Conservation (phyloP, 768 basidiomycete genomes). For the Chalciporus piperatus region DNA sequence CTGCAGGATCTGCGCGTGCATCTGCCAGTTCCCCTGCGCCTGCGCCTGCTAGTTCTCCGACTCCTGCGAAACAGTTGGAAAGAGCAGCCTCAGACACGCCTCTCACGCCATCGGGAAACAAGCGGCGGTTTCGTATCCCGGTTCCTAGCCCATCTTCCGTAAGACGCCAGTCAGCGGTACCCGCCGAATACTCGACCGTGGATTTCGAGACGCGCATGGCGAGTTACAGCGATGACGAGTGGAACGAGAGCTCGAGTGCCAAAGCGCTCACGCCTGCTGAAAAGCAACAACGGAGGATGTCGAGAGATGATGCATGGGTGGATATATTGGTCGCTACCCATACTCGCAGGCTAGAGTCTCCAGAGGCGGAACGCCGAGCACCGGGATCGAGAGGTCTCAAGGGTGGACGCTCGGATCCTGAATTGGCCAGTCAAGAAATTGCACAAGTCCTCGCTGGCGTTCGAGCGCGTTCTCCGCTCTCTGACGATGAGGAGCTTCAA, state of each 20-base stretch:
- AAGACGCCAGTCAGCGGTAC: conserved; percentile 49
- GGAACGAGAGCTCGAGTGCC: conserved; percentile 40
- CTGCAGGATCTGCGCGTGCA: conserved; percentile 15
- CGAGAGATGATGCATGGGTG: conserved; percentile 79
- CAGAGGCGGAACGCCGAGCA: conserved; percentile 45
- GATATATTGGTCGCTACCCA: conserved; percentile 75
- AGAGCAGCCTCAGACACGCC: conserved; percentile 28
- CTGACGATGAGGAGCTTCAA: conserved; percentile 40
- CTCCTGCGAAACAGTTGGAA: conserved; percentile 23
- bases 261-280: conserved; percentile 40
- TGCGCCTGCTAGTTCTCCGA: conserved; percentile 16
- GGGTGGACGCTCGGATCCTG: conserved; percentile 55
- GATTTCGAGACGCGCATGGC: conserved; percentile 83
- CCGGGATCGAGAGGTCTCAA: conserved; percentile 30
- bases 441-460: conserved; percentile 67
- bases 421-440: conserved; percentile 69
- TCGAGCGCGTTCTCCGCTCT: conserved; percentile 33
- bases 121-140: conserved; percentile 61
- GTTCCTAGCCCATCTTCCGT: conserved; percentile 52
- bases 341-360: conserved; percentile 48
- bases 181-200: conserved; percentile 76
- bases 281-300: conserved; percentile 41
- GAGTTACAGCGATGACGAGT: conserved; percentile 51
- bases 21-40: conserved; percentile 13
- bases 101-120: conserved; percentile 24